phyloP scores from a whole-genome alignment of 2,329 filamentous ascomycete genomes.

The Rutstroemia sp. region DNA sequence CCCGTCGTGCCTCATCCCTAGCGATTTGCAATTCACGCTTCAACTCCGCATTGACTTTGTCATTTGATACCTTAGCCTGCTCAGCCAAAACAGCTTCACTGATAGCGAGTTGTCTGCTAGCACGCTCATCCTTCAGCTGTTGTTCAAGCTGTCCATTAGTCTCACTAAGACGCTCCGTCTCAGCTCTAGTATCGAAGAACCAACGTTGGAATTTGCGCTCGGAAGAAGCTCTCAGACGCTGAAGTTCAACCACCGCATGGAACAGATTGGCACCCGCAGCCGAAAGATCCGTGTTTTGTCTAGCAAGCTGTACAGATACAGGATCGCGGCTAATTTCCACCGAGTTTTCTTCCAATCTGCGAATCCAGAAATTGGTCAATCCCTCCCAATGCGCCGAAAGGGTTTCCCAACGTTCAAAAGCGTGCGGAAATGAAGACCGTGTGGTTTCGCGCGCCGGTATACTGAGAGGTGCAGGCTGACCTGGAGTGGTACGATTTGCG shows the following conservation, averaged over 20 bases:
- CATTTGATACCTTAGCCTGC: constrained; percentile 59
- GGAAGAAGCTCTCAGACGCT: constrained; percentile 86
- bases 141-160: constrained; percentile 72
- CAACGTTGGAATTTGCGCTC: constrained; percentile 97
- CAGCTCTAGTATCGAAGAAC: constrained; percentile 91
- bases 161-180: constrained; percentile 80
- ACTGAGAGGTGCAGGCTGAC: neutral
- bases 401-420: constrained; percentile 96
- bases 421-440: constrained; percentile 80
- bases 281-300: constrained; percentile 94
- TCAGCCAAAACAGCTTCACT: constrained; percentile 59
- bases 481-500: neutral
- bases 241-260: constrained; percentile 92
- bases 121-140: constrained; percentile 66
- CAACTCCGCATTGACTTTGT: constrained; percentile 82
- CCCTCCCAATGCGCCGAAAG: constrained; percentile 98
- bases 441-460: constrained; percentile 20
- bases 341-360: constrained; percentile 81
- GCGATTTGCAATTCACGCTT: constrained; percentile 88
- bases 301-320: constrained; percentile 77
- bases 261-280: constrained; percentile 95
- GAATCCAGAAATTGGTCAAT: constrained; percentile 94
- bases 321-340: constrained; percentile 78
- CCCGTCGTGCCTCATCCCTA: constrained; percentile 88
- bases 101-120: constrained; percentile 59